Base-by-base conservation (phyloP, 352 stramenopile species). In the Nothophytophthora sp. region DNA sequence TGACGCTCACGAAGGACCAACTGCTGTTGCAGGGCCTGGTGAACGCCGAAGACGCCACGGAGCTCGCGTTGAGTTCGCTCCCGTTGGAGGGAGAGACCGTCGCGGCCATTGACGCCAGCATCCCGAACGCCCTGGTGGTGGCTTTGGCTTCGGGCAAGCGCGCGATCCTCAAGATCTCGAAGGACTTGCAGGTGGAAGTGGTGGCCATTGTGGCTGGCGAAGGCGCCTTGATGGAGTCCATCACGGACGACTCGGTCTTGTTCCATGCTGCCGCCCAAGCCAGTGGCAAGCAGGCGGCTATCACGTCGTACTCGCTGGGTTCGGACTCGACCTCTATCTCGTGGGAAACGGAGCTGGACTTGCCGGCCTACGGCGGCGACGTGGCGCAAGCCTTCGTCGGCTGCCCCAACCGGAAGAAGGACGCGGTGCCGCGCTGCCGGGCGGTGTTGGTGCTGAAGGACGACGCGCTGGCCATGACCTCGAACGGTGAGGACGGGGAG, bases 401-500 rank as follows among this genome's bases (percentile, higher is more conserved):
- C 25, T 90, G 81, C 27, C 63, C 72, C 4, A 69, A 67, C 34
- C 70, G 70, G 16, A 88, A 86, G 59, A 87, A 87, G 36, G 75
- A 88, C 27, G 46, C 56, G 8, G 48, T 40, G n/a, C 50, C 62
- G 3, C 71, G 61, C 24, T 92, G 81, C 57, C 73, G 58, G 48
- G 78, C 70, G 28, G 46, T 90, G 12, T 27, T 90, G n/a, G 73
- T 90, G 30, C 71, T 92, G 51, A 67, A 86, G 33, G 81, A 92
- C 28, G 81, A 92, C 18, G 80, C 67, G 1, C 50, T 94, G 12
- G 54, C 90, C 20, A 85, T 92, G 63, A 85, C 68, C 16, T 68
- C 77, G 6, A 90, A 89, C 46, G 76, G 88, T 37, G 70, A 86
- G 5, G 54, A 66, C 18, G 29, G 45, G 22, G 51, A 63, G 20